Evolutionary conservation across 768 basidiomycete species (phyloP), one percentile per base, ranked within the genome.

Genomic region (Auricularia cornea): DNA sequence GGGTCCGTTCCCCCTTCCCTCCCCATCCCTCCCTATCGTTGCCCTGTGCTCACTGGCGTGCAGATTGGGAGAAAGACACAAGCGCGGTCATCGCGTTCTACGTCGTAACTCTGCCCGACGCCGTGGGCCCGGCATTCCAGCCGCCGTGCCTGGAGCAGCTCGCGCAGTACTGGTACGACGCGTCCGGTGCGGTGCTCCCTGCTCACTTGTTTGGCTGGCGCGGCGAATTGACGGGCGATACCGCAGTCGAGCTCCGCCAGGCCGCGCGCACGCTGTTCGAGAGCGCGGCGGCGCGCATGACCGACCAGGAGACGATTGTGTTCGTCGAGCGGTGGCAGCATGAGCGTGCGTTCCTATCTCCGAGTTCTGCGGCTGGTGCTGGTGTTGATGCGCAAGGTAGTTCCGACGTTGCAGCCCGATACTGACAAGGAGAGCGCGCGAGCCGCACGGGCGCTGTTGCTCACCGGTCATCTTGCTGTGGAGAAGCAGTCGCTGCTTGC

Each of bases 1-100:
- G 74, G 87, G 94, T 85, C 33, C 74, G 40, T 32, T 32, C 57
- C 23, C 6, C 5, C 60, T 20, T 41, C 29, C 8, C 23, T 3
- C 30, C 44, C 54, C 5, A 0, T 3, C 11, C 5, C 5, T 59
- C 18, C 6, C 26, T 6, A 18, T 57, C 10, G 12, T 35, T 60
- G 40, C 56, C 38, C 67, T 65, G 54, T 41, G 10, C 16, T 63
- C n/a, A 60, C 11, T 10, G 60, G 31, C 41, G 63, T 29, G 0
- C 66, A 93, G 93, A 90, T 41, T 77, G 85, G 3, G 81, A 86
- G 60, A 85, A 87, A 60, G 80, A 79, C 31, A 87, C 88, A 18
- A 87, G 83, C 65, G 86, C 88, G 1, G 84, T 92, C 26, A 87
- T 90, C 65, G 81, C 88, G 0, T 96, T 91, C 72, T 97, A 94